phyloP scores from a whole-genome alignment of 2,329 filamentous ascomycete species.

The Calonectria pseudoturangicola region DNA sequence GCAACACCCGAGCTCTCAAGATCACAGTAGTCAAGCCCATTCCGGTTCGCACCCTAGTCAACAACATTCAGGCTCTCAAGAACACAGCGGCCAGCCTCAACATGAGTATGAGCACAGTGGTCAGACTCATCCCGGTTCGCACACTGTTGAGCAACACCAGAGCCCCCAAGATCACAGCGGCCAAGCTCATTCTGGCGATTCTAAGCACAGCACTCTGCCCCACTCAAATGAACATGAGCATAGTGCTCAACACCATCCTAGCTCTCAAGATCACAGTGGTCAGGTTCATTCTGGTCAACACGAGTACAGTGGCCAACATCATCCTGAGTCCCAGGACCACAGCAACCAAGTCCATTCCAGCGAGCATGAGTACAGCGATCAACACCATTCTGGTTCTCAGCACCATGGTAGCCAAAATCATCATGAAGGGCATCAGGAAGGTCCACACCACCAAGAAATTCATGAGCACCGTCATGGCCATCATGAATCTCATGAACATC shows the following conservation, averaged over 20 bases:
- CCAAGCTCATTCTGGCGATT: neutral
- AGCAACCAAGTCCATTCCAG: neutral
- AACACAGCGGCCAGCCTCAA: neutral
- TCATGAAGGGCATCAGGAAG: neutral
- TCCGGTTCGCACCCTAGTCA: no score
- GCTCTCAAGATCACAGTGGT: neutral
- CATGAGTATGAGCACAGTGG: neutral
- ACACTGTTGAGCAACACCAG: neutral
- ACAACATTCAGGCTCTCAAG: neutral
- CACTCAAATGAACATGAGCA: neutral
- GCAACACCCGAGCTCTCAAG: neutral
- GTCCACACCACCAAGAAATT: conserved; percentile 14
- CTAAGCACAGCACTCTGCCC: neutral
- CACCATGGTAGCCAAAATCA: neutral
- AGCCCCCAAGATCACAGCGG: neutral
- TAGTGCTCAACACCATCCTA: neutral
- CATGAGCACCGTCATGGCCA: neutral
- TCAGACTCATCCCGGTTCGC: neutral
- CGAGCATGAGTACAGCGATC: neutral
- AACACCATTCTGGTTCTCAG: neutral
- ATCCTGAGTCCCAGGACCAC: neutral
- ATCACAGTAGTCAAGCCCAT: neutral
- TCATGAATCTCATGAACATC: neutral
- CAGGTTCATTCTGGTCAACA: neutral
- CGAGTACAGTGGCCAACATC: neutral